Evolutionary conservation across 352 stramenopile species (phyloP).

Genomic region (Phytophthora sansomeana): DNA sequence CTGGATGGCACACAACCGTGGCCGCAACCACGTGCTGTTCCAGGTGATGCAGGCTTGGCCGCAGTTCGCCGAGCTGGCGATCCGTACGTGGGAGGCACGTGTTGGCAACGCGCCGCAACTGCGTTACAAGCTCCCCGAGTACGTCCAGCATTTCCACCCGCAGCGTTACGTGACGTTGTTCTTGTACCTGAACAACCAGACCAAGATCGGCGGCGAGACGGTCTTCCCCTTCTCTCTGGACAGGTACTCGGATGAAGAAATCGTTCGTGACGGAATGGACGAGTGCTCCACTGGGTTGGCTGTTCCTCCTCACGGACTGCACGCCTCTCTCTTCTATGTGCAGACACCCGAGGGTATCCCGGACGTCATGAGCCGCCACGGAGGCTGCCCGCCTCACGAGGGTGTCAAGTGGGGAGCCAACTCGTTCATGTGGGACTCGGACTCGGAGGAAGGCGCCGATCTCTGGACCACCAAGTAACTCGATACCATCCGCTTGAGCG

Average conservation of each 20-base stretch:
- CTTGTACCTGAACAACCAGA: conserved; percentile 97
- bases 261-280: conserved; percentile 79
- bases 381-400: conserved; percentile 84
- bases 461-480: conserved; percentile 82
- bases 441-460: conserved; percentile 81
- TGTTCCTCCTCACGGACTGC: conserved; percentile 71
- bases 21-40: conserved; percentile 71
- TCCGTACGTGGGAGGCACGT: conserved; percentile 73
- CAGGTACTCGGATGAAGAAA: conserved; percentile 70
- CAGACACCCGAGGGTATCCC: conserved; percentile 80
- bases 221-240: conserved; percentile 95
- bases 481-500: not conserved
- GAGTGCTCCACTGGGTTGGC: conserved; percentile 83
- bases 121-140: conserved; percentile 71
- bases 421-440: conserved; percentile 90
- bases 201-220: conserved; percentile 95
- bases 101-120: conserved; percentile 44
- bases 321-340: conserved; percentile 87
- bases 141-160: conserved; percentile 80
- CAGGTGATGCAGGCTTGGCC: conserved; percentile 70
- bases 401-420: conserved; percentile 90
- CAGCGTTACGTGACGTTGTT: conserved; percentile 98
- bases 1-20: conserved; percentile 73
- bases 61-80: conserved; percentile 63
- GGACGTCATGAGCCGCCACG: conserved; percentile 83